Evolutionary conservation across 805 yeast genomes (phyloP).

Genomic region (Candida namnaoensis): DNA sequence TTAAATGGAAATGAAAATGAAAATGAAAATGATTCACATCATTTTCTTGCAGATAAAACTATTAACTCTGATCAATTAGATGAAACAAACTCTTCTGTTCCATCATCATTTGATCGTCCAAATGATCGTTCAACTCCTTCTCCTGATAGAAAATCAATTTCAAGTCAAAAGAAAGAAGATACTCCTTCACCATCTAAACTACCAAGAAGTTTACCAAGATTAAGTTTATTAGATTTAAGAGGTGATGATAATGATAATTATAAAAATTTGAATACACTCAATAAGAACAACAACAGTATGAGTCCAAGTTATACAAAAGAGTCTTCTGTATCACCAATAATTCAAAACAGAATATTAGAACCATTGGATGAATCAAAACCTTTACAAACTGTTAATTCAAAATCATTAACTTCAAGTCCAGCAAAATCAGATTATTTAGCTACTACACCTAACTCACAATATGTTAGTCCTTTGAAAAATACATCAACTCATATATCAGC

Average conservation of each 20-base stretch:
- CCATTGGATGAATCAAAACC: constrained; percentile 5
- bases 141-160: constrained; percentile 2
- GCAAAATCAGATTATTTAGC: not conserved
- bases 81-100: constrained; percentile 2
- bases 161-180: not conserved
- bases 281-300: not conserved
- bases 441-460: not conserved
- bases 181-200: not conserved
- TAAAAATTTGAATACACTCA: constrained; percentile 1
- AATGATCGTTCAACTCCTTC: constrained; percentile 17
- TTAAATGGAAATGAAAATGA: constrained; percentile 1
- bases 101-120: constrained; percentile 3
- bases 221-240: constrained; percentile 12
- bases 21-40: constrained; percentile 6
- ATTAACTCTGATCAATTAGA: constrained; percentile 4
- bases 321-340: not conserved
- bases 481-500: not conserved
- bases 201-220: constrained; percentile 16
- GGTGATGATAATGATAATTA: constrained; percentile 12
- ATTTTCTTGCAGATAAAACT: constrained; percentile 16
- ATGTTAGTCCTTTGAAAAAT: too few relatives aligned
- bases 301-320: constrained; percentile 1
- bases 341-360: constrained; percentile 1
- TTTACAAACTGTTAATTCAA: not conserved
- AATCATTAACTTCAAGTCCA: constrained; percentile 1